Evolutionary conservation across 2,329 filamentous ascomycete species (phyloP), one percentile per base, ranked within the genome.

Genomic region (Blastomyces gilchristii): DNA sequence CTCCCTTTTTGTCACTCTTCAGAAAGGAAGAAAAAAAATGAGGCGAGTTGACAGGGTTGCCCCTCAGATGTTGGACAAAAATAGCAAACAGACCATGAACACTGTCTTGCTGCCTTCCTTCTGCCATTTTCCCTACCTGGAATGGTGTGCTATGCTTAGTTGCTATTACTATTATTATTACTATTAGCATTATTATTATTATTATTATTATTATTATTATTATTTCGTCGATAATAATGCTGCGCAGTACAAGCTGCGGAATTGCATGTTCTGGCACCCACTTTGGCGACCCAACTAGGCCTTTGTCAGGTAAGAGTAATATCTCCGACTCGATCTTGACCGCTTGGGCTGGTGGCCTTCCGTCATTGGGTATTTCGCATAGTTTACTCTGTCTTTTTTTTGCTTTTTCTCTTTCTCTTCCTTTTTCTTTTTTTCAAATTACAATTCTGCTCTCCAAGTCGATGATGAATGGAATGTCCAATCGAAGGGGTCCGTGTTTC

Each of bases 1-100:
- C 61, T 41, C 62, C 52, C 53, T 47, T 62, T 64, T 63, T 76
- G 74, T 63, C 68, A 73, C 16, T 49, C 1, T 45, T 37, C 7
- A 22, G 8, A 28, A 22, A 11, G 12, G 2, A 34, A 22, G 22
- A 49, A 16, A 61, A 53, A 61, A 61, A 61, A 61, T 61, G 59
- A 61, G 59, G 59, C 59, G 59, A 37, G 39, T n/a, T 39, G 28
- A 47, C 39, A 54, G 34, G 59, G 37, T 47, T 61, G 31, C 18
- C 59, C 34, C n/a, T 47, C 9, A n/a, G 11, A 59, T 49, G 57
- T 47, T 7, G 16, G 41, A 59, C 57, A 31, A 47, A 31, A 59
- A 59, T 47, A 39, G 37, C 31, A 37, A 41, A 41, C 34, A 41
- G 22, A 22, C 22, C 11, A 14, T 57, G 12, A 22, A 22, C 31